Conservation (phyloP, 768 basidiomycete genomes). For the Fomitopsis pulvina region DNA sequence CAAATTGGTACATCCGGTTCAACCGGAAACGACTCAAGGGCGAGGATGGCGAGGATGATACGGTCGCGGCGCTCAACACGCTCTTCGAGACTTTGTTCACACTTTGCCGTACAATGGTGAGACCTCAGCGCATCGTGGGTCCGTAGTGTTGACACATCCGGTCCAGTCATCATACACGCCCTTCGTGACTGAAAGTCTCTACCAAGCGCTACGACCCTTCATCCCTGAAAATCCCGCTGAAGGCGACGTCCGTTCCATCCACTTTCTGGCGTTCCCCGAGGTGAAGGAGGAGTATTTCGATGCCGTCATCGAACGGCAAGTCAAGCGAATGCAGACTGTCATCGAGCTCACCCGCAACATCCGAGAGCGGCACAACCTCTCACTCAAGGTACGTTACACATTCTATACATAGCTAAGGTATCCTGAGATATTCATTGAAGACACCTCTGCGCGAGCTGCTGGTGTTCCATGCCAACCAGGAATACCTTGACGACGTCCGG, state of each 20-base stretch:
- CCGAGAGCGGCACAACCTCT: constrained; percentile 80
- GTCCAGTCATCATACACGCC: constrained; percentile 93
- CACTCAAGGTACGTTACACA: constrained; percentile 67
- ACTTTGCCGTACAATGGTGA: constrained; percentile 90
- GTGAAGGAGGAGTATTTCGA: constrained; percentile 96
- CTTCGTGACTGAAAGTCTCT: constrained; percentile 94
- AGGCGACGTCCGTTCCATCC: constrained; percentile 84
- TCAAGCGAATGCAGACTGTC: constrained; percentile 90
- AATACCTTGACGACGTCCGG: constrained; percentile 81
- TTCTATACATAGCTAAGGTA: neutral
- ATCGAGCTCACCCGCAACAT: constrained; percentile 88
- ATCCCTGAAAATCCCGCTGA: constrained; percentile 69
- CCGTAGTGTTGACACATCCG: neutral
- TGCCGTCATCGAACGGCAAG: constrained; percentile 86
- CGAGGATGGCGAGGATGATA: constrained; percentile 86
- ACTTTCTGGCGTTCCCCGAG: constrained; percentile 91
- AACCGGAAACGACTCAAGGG: constrained; percentile 95
- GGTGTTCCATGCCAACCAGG: constrained; percentile 83
- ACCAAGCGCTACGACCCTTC: constrained; percentile 83
- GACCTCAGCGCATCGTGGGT: constrained; percentile 16
- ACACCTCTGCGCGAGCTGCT: constrained; percentile 89
- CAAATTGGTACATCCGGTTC: constrained; percentile 99
- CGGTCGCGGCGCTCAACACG: constrained; percentile 84
- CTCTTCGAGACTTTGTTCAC: constrained; percentile 94
- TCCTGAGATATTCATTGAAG: constrained; percentile 30